Percentiles rank a stretch among this genome's conserved stretches.
Evolutionary conservation across 345 rosid genomes (phyloP).

Genomic region (Trapa bicornis): DNA sequence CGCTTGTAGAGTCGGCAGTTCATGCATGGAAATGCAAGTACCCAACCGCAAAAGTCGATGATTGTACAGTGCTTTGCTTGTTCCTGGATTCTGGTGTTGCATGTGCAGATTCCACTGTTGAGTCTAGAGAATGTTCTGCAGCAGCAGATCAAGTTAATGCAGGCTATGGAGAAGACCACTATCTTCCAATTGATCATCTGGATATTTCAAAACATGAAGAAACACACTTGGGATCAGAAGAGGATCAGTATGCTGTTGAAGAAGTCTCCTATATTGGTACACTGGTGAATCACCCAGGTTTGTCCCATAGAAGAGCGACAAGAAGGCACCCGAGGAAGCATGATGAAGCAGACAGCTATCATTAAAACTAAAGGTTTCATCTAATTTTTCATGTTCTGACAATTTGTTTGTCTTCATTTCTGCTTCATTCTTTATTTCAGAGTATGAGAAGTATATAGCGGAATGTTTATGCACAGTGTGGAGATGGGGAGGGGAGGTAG

Average conservation of each 20-base stretch:
- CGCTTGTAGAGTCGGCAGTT: slow-evolving; percentile 79
- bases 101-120: slow-evolving; percentile 29
- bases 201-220: slow-evolving; percentile 31
- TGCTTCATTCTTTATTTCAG: slow-evolving; percentile 11
- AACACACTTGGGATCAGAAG: slow-evolving; percentile 22
- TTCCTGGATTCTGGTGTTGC: slow-evolving; percentile 43
- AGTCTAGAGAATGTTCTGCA: slow-evolving; percentile 24
- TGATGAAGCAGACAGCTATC: slow-evolving; percentile 12
- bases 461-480: slow-evolving; percentile 20
- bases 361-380: slow-evolving; percentile 3
- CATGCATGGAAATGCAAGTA: slow-evolving; percentile 83
- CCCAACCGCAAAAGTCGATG: slow-evolving; percentile 89
- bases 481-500: slow-evolving; percentile 20
- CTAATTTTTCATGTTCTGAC: slow-evolving; percentile 8
- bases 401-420: slow-evolving; percentile 5
- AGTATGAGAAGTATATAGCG: slow-evolving; percentile 11
- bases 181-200: slow-evolving; percentile 22
- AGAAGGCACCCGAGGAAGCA: slow-evolving; percentile 10
- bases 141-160: slow-evolving; percentile 16
- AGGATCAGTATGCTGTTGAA: slow-evolving; percentile 82
- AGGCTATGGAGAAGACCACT: slow-evolving; percentile 15
- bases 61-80: slow-evolving; percentile 93
- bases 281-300: slow-evolving; percentile 74
- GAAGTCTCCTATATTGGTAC: slow-evolving; percentile 87
- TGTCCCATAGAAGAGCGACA: slow-evolving; percentile 42